Evolutionary conservation across 495 filamentous ascomycete genomes (phyloP), one percentile per base, ranked within the genome.

Genomic region (Staphylotrichum tortipilum): DNA sequence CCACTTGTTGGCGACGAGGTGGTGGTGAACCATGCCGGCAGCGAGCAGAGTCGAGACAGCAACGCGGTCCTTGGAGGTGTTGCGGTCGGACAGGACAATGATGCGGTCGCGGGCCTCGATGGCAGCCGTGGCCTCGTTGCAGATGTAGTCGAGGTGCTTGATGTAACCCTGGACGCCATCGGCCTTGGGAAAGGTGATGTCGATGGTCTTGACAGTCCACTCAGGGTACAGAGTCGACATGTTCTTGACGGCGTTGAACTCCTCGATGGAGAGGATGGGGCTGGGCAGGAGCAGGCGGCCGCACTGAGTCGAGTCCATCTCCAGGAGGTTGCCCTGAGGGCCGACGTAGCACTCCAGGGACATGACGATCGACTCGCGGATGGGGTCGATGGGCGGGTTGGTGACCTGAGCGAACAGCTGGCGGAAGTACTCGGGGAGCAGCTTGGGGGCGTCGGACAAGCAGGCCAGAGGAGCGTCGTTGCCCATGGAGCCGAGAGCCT

Each of bases 351-450:
- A 94, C 58, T 95, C 94, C 29, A 97, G 71, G 39, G 94, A 97
- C 92, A 99, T 99, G 65, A 99, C 92, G 52, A 97, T 92, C 15
- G 92, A 92, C 73, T 99, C 92, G 69, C 92, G 80, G 59, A 99
- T 99, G 7, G 92, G 92, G 61, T 99, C 92, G 65, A 99, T 99
- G 7, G 92, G 92, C 49, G 92, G 92, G 64, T 99, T 99, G 30
- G 92, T 99, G 67, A 99, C 92, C 74, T 99, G 92, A 8, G 92
- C 92, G 65, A 99, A 99, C 26, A 99, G 83, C 72, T 99, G 88
- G 26, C 94, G 83, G 83, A 97, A 99, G 69, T 99, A 99, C 67
- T 99, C 92, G 64, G 88, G 95, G 34, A 97, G 80, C 47, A 97
- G 75, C 58, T 91, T 88, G 47, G 92, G 91, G 47, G 92, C 85